Evolutionary conservation across 148 eudicot genomes (phyloP).

Genomic region (Mesembryanthemum crystallinum): DNA sequence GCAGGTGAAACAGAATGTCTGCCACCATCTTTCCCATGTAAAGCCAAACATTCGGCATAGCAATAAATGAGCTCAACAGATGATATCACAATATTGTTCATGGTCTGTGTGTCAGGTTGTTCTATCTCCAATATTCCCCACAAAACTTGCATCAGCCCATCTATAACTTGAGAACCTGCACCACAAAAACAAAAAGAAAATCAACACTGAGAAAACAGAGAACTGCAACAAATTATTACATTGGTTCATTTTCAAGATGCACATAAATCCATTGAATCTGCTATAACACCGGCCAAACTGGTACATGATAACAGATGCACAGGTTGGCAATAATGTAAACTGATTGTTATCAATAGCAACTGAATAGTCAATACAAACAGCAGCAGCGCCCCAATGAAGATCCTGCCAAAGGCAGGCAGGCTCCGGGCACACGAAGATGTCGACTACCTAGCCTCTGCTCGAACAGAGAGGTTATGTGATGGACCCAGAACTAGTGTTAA

Average conservation of each 20-base stretch:
- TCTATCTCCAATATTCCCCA: conserved; percentile 98
- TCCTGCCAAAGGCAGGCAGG: background rate
- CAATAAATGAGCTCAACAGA: conserved; percentile 95
- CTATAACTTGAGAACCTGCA: conserved; percentile 88
- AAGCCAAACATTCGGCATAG: conserved; percentile 96
- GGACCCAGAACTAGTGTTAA: no score
- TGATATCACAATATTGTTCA: conserved; percentile 87
- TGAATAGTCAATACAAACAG: background rate
- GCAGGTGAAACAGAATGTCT: conserved; percentile 77
- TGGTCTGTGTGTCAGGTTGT: conserved; percentile 96
- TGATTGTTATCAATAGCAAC: background rate
- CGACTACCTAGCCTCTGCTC: background rate
- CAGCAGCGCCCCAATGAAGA: background rate
- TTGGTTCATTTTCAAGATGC: background rate
- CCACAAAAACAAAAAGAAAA: conserved; percentile 11
- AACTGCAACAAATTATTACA: background rate
- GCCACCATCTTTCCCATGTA: conserved; percentile 67
- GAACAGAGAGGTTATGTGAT: background rate
- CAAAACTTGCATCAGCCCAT: conserved; percentile 93
- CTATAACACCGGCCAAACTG: background rate
- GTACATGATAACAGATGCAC: background rate
- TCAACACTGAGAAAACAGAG: background rate
- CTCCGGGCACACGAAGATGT: background rate
- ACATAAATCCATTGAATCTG: background rate
- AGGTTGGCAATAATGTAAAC: background rate